Evolutionary conservation across 805 yeast species (phyloP), one percentile per base, ranked within the genome.

Genomic region (Candida chauliodis): DNA sequence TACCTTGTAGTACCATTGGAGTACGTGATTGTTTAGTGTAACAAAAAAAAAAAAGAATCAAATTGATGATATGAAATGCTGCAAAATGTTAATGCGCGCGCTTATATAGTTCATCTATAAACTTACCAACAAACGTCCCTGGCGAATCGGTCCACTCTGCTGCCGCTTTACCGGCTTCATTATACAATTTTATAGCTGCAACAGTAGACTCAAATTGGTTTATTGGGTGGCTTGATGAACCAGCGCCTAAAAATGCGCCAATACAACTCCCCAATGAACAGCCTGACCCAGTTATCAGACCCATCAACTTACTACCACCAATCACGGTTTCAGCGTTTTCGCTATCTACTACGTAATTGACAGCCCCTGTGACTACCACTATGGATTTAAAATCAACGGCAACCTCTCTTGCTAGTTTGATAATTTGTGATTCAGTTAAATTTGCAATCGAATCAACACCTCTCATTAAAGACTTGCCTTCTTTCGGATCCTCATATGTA

Each of bases 211-310:
- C 56, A 41, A 70, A 71, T 0, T 70, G 50, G 37, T 63, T 49
- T 3, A 24, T 31, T 8, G 16, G 13, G n/a, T n/a, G n/a, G 11
- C 10, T 26, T 11, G 40, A 26, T 1, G 68, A 59, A 37, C 58
- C 49, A 2, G 77, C 74, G 3, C 80, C 80, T 2, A 78, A 55
- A 42, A 65, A 71, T 1, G 84, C 66, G 0, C 84, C 80, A 37
- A 87, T 76, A 0, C 77, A 72, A 31, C 89, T 78, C 1, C 95
- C 95, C 26, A 88, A 59, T 0, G 91, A 76, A 45, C 96, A 88
- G 0, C 96, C 96, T 2, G 89, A 68, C 0, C 95, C 95, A 0
- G 95, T 87, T 4, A 87, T 74, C 8, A 63, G 55, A 0, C 81
- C 81, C 83, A 87, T 79, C 13, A 79, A 47, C 15, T 59, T 59